Evolutionary conservation across 805 yeast genomes (phyloP), one percentile per base, ranked within the genome.

Genomic region (Ogataea degrootiae): DNA sequence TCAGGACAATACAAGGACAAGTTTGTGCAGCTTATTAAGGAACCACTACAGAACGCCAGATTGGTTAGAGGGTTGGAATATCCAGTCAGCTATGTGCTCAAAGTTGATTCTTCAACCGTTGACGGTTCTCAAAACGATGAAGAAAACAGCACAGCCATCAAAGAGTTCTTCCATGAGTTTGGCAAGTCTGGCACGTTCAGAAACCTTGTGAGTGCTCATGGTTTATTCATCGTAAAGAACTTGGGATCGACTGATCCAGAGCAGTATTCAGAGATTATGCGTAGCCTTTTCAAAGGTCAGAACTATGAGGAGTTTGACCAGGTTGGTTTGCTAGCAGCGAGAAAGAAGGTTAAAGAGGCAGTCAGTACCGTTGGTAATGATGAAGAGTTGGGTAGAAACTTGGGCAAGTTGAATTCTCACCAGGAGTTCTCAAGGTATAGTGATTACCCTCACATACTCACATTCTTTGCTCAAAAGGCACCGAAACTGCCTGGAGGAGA

Each of bases 381-480:
- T 19, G 52, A 49, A 34, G 46, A 11, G 33, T 45, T 41, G 38
- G 54, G 48, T 36, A 50, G 45, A 37, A 50, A 50, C 34, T n/a
- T 45, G 26, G 49, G 42, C 34, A 52, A 51, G 44, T 39, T 56
- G 33, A 43, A 53, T 36, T 55, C 57, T 3, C 63, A 60, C 35
- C 61, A 58, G 31, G 63, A 60, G 38, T 58, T 60, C 39, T 59
- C 60, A 1, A 48, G 64, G 34, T 60, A 54, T 42, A 37, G 46
- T 7, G 52, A 53, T 6, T 56, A 47, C 37, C 63, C 64, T 2
- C 53, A 55, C 3, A 42, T 57, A 26, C 47, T 60, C 26, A 50
- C 61, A 14, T 60, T 59, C 31, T 60, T 58, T 41, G 61, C 60
- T 1, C 46, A 51, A 33, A 48, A 51, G 17, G 45, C 46, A 11